A percentile compares a stretch with the other conserved stretches of the same genome.
Conservation (phyloP, 176 grass and related monocot genomes). For the Tillandsia fasciculata region DNA sequence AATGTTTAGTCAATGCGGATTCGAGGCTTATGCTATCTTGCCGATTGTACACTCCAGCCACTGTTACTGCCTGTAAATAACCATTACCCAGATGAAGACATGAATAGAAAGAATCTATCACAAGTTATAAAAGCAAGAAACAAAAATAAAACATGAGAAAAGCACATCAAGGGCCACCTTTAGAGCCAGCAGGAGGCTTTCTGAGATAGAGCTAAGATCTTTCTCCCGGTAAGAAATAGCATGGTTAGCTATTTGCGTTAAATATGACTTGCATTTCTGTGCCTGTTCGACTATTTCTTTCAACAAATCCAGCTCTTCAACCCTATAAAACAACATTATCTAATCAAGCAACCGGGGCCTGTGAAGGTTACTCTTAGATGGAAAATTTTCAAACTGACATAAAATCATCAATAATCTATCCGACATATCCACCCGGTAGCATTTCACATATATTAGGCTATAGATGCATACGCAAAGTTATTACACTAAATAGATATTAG, state of each 20-base stretch:
- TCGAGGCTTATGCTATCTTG: conserved; percentile 46
- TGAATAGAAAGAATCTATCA: not conserved
- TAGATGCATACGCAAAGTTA: too few species aligned
- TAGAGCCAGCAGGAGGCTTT: conserved; percentile 54
- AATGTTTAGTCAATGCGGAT: conserved; percentile 44
- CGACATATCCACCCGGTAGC: too few species aligned
- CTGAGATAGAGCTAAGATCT: conserved; percentile 53
- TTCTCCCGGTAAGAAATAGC: conserved; percentile 43
- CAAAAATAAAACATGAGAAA: not conserved
- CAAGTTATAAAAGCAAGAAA: not conserved
- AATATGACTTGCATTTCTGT: conserved; percentile 37
- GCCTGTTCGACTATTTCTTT: conserved; percentile 60
- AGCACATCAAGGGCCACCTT: conserved; percentile 44
- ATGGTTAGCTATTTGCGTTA: conserved; percentile 58
- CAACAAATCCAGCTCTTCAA: conserved; percentile 68
- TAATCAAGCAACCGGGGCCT: not conserved
- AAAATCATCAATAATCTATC: too few species aligned
- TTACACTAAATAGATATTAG: too few species aligned
- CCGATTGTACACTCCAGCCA: conserved; percentile 59
- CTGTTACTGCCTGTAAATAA: conserved; percentile 44
- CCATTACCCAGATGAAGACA: not conserved
- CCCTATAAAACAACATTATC: conserved; percentile 34
- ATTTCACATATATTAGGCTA: too few species aligned
- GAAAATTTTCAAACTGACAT: not conserved
- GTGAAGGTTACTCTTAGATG: not conserved